A percentile compares a stretch with the other conserved stretches of the same genome.
phyloP scores from a whole-genome alignment of 2,329 filamentous ascomycete species.

The Colletotrichum sidae region DNA sequence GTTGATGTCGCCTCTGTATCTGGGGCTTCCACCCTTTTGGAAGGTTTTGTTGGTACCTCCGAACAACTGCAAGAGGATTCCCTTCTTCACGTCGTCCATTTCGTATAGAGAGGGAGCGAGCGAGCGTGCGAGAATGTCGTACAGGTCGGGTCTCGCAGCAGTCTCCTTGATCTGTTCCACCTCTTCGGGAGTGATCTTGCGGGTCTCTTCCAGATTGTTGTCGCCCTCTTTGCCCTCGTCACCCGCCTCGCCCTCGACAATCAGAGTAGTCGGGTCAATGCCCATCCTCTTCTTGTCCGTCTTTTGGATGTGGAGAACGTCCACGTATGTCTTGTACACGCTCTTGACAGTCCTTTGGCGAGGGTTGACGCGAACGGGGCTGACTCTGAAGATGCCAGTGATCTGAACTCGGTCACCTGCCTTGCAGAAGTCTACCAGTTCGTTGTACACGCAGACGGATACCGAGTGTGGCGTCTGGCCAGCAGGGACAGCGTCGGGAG shows the following conservation, averaged over 20 bases:
- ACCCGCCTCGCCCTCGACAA: constrained; percentile 77
- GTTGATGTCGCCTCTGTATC: constrained; percentile 97
- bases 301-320: constrained; percentile 95
- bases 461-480: constrained; percentile 98
- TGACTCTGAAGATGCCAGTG: constrained; percentile 96
- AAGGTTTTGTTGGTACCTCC: constrained; percentile 99
- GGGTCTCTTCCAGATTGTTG: constrained; percentile 82
- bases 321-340: constrained; percentile 97
- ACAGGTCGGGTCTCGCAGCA: constrained; percentile 85
- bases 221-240: constrained; percentile 73
- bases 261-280: constrained; percentile 88
- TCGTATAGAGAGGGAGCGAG: constrained; percentile 96
- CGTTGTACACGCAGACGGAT: constrained; percentile 95
- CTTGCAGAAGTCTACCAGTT: constrained; percentile 97
- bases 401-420: constrained; percentile 96
- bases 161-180: constrained; percentile 89
- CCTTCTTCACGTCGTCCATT: constrained; percentile 99
- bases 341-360: constrained; percentile 93
- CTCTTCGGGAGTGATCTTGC: constrained; percentile 87
- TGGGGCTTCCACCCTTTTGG: constrained; percentile 93
- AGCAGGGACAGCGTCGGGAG: constrained; percentile 91
- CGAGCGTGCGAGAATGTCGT: constrained; percentile 90
- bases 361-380: constrained; percentile 92
- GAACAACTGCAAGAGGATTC: constrained; percentile 95
- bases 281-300: constrained; percentile 95